These are phyloP conservation scores for Fusarium verticillioides DNA, from an alignment of 2,329 filamentous ascomycete genomes.

Conservation along the genomic window DNA sequence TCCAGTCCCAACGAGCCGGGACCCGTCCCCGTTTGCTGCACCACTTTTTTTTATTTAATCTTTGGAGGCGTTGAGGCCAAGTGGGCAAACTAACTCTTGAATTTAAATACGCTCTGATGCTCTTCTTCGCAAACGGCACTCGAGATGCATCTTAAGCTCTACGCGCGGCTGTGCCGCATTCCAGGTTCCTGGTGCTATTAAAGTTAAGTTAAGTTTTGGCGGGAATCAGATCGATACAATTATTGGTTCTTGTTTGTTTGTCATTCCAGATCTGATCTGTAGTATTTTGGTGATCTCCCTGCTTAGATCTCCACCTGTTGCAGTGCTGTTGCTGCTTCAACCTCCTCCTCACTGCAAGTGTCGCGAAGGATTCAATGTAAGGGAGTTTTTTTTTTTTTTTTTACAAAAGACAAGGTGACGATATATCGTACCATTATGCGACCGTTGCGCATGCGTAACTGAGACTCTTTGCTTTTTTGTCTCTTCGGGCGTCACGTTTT, in stretches of 20 bases:
- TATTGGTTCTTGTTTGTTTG: too few relatives aligned
- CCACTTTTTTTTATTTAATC: conserved; percentile 18
- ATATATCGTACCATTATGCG: not conserved
- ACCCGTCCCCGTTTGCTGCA: not conserved
- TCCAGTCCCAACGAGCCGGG: conserved; percentile 21
- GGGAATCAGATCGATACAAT: not conserved
- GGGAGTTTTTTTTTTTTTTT: not conserved
- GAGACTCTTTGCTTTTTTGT: not conserved
- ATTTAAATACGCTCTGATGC: not conserved
- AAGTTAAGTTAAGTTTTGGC: not conserved
- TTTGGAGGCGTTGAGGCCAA: conserved; percentile 7
- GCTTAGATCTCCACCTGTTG: not conserved
- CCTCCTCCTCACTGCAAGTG: not conserved
- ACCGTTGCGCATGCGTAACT: not conserved
- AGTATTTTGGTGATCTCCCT: conserved; percentile 12
- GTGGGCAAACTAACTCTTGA: not conserved
- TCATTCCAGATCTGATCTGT: conserved; percentile 8
- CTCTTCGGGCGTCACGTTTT: not conserved
- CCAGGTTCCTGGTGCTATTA: not conserved
- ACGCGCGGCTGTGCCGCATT: conserved; percentile 9
- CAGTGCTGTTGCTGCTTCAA: not conserved
- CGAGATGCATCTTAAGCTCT: not conserved
- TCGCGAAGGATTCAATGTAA: conserved; percentile 10
- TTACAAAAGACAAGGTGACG: conserved; percentile 5
- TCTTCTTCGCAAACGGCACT: conserved; percentile 19